Percentiles rank a stretch among this genome's conserved stretches.
Evolutionary conservation across 208 protist genomes (phyloP).

Genomic region (Leishmania amazonensis): DNA sequence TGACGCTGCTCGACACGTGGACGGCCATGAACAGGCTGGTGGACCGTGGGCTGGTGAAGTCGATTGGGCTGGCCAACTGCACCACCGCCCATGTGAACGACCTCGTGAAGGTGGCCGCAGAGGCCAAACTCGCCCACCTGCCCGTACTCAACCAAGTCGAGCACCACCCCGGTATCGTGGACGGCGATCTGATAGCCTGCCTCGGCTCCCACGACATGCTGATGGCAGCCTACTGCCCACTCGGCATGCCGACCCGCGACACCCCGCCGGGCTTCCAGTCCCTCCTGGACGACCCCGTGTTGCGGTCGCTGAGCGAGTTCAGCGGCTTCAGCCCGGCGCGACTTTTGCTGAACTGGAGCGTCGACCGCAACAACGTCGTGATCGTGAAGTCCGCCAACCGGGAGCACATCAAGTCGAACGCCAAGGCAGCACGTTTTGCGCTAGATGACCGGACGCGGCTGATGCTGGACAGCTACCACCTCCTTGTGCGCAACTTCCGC

Average conservation of each 20-base stretch:
- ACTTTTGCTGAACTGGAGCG: conserved; percentile 79
- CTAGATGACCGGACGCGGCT: conserved; percentile 58
- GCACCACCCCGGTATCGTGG: conserved; percentile 73
- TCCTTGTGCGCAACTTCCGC: conserved; percentile 44
- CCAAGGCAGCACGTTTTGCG: conserved; percentile 77
- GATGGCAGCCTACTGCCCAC: conserved; percentile 86
- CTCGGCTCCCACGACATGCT: conserved; percentile 67
- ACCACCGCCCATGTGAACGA: conserved; percentile 53
- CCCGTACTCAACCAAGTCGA: conserved; percentile 93
- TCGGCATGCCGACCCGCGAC: conserved; percentile 74
- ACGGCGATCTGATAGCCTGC: conserved; percentile 51
- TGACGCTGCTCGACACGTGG: conserved; percentile 83
- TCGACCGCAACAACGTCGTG: conserved; percentile 83
- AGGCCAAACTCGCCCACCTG: conserved; percentile 21
- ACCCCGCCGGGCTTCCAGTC: conserved; percentile 62
- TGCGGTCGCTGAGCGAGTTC: conserved; percentile 55
- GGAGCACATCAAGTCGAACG: conserved; percentile 81
- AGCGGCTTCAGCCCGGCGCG: conserved; percentile 72
- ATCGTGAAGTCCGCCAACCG: conserved; percentile 79
- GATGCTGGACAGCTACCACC: conserved; percentile 62
- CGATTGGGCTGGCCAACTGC: conserved; percentile 92
- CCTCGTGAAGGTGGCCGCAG: conserved; percentile 34
- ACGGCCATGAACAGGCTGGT: conserved; percentile 86
- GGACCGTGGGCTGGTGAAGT: conserved; percentile 81
- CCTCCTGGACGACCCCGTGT: conserved; percentile 43